phyloP scores from a whole-genome alignment of 2,329 filamentous ascomycete genomes.

The Raffaelea ambrosiae region DNA sequence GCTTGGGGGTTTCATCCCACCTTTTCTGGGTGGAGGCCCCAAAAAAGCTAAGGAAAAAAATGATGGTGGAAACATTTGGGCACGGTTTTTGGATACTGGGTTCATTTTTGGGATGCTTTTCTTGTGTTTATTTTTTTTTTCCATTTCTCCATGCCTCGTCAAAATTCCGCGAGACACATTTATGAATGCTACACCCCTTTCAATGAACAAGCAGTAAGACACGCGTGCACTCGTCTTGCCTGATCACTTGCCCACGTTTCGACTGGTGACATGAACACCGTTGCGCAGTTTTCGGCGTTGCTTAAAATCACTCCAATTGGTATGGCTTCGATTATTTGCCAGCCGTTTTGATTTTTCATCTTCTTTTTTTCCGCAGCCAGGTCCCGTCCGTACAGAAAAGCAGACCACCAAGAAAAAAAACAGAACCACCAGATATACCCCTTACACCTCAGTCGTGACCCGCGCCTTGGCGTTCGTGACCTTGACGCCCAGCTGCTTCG shows the following conservation, averaged over 20 bases:
- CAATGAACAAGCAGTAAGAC: too few species aligned
- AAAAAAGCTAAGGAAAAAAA: too few species aligned
- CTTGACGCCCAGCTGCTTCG: slow-evolving; percentile 98
- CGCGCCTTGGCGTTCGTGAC: slow-evolving; percentile 99
- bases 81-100: too few species aligned
- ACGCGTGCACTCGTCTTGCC: not conserved
- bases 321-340: not conserved
- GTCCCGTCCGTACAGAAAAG: slow-evolving; percentile 10
- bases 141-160: not conserved
- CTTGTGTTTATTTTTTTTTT: slow-evolving; percentile 4
- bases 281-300: too few species aligned
- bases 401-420: slow-evolving; percentile 5
- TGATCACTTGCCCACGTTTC: not conserved
- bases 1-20: too few species aligned
- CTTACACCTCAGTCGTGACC: slow-evolving; percentile 87
- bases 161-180: too few species aligned
- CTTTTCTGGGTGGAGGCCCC: too few species aligned
- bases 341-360: not conserved
- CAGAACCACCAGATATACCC: not conserved
- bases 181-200: too few species aligned
- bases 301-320: too few species aligned
- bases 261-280: too few species aligned
- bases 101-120: slow-evolving; percentile 5
- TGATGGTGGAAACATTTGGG: too few species aligned
- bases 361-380: slow-evolving; percentile 3